Evolutionary conservation across 805 yeast species (phyloP).

Genomic region (Saccharomycopsis malanga): DNA sequence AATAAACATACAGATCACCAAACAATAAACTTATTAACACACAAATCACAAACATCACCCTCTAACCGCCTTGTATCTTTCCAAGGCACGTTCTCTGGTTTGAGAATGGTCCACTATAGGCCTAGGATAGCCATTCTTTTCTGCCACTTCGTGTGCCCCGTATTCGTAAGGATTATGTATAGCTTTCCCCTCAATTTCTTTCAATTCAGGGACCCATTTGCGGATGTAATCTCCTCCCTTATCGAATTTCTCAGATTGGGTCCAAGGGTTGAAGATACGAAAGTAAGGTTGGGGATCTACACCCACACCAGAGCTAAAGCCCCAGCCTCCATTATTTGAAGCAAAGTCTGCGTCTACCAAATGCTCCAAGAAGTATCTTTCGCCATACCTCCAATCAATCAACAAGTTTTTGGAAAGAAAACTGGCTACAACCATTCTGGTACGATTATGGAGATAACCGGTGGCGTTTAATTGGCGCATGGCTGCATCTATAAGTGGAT

Average conservation of each 20-base stretch:
- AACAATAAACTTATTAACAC: no score
- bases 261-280: slow-evolving; percentile 45
- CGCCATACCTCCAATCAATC: slow-evolving; percentile 52
- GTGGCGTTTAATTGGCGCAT: slow-evolving; percentile 47
- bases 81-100: slow-evolving; percentile 6
- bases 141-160: neutral
- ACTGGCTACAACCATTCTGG: slow-evolving; percentile 48
- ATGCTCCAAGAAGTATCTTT: slow-evolving; percentile 41
- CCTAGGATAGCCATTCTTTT: slow-evolving; percentile 2
- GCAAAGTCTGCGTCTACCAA: slow-evolving; percentile 48
- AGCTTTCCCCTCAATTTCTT: neutral
- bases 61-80: slow-evolving; percentile 1
- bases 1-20: no score
- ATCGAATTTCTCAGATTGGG: slow-evolving; percentile 44
- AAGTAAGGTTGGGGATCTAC: slow-evolving; percentile 53
- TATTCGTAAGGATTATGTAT: slow-evolving; percentile 6
- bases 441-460: slow-evolving; percentile 48
- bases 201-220: slow-evolving; percentile 9
- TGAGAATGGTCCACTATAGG: slow-evolving; percentile 6
- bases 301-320: slow-evolving; percentile 45
- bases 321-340: slow-evolving; percentile 55
- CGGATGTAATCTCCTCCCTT: slow-evolving; percentile 4
- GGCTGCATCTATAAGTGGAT: slow-evolving; percentile 51
- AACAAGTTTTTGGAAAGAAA: slow-evolving; percentile 44
- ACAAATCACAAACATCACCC: no score